Base-by-base conservation (phyloP, 2,329 filamentous ascomycete species). In the Diaporthe sp. region DNA sequence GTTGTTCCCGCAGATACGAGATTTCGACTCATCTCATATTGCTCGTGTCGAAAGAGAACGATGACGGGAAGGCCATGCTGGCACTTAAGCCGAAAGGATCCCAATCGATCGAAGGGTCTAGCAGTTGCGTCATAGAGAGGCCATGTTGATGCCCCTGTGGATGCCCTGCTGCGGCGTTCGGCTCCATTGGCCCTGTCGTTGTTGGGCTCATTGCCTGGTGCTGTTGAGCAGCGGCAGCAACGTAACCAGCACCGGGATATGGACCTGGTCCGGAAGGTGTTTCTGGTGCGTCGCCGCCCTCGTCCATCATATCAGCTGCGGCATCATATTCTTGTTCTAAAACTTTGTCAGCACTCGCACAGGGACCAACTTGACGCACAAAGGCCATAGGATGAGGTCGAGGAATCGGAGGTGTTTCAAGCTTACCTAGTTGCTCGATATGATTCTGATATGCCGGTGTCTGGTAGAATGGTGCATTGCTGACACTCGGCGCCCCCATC, bases 241-340 rank as follows among this genome's bases (percentile, higher is more conserved):
- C 81, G 77, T 91, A 90, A 82, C 90, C 88, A 75, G 86, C 85
- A 76, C 88, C 87, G 17, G 91, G 87, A 80, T 94, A 96, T 12
- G 92, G 90, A 20, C 91, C 91, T 60, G 92, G 90, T 57, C 92
- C 92, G 73, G 83, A 86, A 3, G 93, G 90, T 15, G 92, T 91
- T 77, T 95, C 93, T 78, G 83, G 80, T 17, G 78, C 76, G 92
- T 90, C 80, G 76, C 94, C 93, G 79, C 92, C 87, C 77, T 97
- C 94, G 81, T 98, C 96, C 84, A 97, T 92, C 89, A 98, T 94
- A 81, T 96, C 95, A 84, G 91, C 91, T 86, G 95, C 94, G 73
- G 95, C 94, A 84, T 98, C 96, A 86, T 98, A 98, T 88, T 98
- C 96, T 90, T 98, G 95, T 88, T 98, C 96, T 98, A 88, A 88